Base-by-base conservation (phyloP, 1,139 yeast genomes). In the Debaryomycetaceae sp. region DNA sequence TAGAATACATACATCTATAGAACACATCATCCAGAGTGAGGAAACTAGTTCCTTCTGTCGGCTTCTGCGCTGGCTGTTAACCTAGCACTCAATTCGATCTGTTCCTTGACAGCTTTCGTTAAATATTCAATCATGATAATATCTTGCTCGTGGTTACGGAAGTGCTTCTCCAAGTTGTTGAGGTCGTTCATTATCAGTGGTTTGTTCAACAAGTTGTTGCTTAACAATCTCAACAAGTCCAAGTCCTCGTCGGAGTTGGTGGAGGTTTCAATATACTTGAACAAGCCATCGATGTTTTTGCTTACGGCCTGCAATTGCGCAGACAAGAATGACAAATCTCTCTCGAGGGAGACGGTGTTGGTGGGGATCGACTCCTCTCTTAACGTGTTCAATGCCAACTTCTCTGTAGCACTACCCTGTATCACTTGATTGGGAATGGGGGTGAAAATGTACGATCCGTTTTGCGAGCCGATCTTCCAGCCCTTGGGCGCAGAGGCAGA, bases 41-140 rank as follows among this genome's bases (percentile, higher is more conserved):
- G 13, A 34, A 34, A 46, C 35, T 39, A 42, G 42, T 33, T 38
- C 49, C 60, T 57, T 57, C 60, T 64, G 13, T 63, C 69, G 24
- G 60, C 52, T 46, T 63, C 66, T 30, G 67, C 61, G 46, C 58
- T 63, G n/a, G 68, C 70, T 43, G 93, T 83, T 60, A 87, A 77
- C 63, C 87, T 81, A 40, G 90, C 84, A 59, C 90, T 82, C 59
- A 86, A 75, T 60, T 86, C 93, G 53, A 87, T 78, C 69, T 89
- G 97, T 52, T 90, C 87, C 70, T 86, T 87, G 56, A 89, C 84
- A 43, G 95, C 88, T 59, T 85, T 83, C 48, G 96, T 86, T 68
- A 89, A 76, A 62, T 84, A 87, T 59, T 87, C 95, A 53, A 89
- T 80, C 84, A 88, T 83, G 51, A 87, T 77, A 38, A 89, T 84